Evolutionary conservation across 2,329 filamentous ascomycete species (phyloP), one percentile per base, ranked within the genome.

Genomic region (Monascus ruber): DNA sequence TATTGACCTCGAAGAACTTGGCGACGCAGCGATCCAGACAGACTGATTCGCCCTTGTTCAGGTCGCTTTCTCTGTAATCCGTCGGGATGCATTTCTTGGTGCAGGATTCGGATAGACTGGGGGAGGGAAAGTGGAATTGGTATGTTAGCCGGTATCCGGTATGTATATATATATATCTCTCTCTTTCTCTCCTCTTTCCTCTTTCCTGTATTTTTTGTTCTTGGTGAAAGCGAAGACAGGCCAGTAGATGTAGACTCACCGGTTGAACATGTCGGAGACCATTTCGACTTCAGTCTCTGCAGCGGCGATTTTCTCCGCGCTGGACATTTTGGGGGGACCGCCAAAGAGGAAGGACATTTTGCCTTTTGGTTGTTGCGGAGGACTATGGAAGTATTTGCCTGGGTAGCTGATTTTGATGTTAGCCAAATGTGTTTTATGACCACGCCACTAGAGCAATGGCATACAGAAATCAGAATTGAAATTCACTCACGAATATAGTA

Each of bases 1-100:
- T 80, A 65, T 94, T 94, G 58, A 94, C 88, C 55, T 96, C 89
- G 70, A 98, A 95, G 73, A 96, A 98, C 73, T 98, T 98, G 60
- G 84, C 77, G 42, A 93, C 85, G 70, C 93, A 98, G 58, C 91
- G 85, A 71, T 98, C 91, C 53, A 98, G 80, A 72, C 93, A 98
- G 54, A 98, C 91, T 52, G 83, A 87, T 70, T 98, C 91, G 74
- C 88, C 93, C 73, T 98, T 98, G 78, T 95, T 94, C 58, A 98
- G 80, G 55, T 98, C 89, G 64, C 77, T 79, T 72, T 98, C 91
- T 63, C 87, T 86, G 78, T 96, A 98, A 56, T 89, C 80, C 58
- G 71, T 74, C 46, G 89, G 89, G 53, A 98, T 77, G 70, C 91
- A 98, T 73, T 98, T 98, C 63, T 83, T 79, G 51, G 84, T 79